A percentile compares a stretch with the other conserved stretches of the same genome.
These are phyloP conservation scores for Seiridium cupressi DNA, from an alignment of 2,329 filamentous ascomycete genomes.

Conservation along the genomic window DNA sequence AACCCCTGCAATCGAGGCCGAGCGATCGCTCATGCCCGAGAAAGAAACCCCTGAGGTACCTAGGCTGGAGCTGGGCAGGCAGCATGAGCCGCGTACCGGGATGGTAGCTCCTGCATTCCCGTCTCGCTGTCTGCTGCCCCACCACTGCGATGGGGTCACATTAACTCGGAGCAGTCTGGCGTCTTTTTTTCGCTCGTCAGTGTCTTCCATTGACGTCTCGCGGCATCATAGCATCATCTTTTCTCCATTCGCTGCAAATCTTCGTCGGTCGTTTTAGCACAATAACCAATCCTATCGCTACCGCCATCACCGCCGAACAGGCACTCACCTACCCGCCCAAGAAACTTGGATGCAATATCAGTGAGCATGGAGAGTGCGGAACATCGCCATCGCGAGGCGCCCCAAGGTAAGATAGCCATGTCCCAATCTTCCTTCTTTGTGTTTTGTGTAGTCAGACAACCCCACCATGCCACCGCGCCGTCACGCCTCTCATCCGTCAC, in stretches of 20 bases:
- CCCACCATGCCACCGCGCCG: conserved; percentile 6
- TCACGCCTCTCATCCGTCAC: not conserved
- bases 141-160: not conserved
- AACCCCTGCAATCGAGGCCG: conserved; percentile 1
- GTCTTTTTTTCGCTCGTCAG: not conserved
- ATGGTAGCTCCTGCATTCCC: not conserved
- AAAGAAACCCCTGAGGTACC: not conserved
- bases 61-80: not conserved
- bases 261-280: not conserved
- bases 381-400: conserved; percentile 16
- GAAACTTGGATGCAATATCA: not conserved
- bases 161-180: conserved; percentile 6
- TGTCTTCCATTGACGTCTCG: conserved; percentile 2
- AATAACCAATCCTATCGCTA: not conserved
- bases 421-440: not conserved
- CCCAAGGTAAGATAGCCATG: conserved; percentile 19
- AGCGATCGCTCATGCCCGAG: conserved; percentile 6
- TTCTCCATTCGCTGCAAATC: conserved; percentile 4
- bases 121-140: not conserved
- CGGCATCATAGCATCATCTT: conserved; percentile 7
- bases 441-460: conserved; percentile 14
- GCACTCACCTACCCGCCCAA: not conserved
- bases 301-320: not conserved
- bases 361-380: conserved; percentile 3
- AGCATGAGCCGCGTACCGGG: not conserved